Base-by-base conservation (phyloP, 345 rosid genomes). In the Eucalyptus lansdowneana region DNA sequence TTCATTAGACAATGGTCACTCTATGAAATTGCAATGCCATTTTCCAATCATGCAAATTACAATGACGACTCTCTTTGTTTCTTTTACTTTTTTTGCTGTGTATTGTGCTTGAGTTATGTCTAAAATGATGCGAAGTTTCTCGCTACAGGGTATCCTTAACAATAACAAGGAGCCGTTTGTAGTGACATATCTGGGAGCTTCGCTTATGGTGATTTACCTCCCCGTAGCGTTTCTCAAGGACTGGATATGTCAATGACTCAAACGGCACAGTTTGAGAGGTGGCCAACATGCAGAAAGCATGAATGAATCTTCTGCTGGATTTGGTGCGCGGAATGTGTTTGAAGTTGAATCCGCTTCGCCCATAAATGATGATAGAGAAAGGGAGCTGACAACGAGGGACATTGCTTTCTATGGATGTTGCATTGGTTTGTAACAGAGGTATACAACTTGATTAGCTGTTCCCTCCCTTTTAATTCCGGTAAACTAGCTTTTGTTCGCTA, bases 371-470 rank as follows among this genome's bases (percentile, higher is more conserved):
- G 97, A 95, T 81, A 54, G 92, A 50, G 92, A 91, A 62, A 96
- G 93, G 91, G 94, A 91, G 92, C 93, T 94, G 88, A 93, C 97
- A 5, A 89, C 94, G 11, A 94, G 93, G 90, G 96, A 97, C 93
- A 94, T 97, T 90, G 99, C 97, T 24, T 90, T 89, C 42, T 94
- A 92, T 72, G 99, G 99, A 31, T 96, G 96, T 94, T 98, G 96
- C 92, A 92, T 98, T 86, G 99, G 99, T 98, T 98, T 93, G 90
- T 98, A 60, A 97, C 99, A 44, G 99, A 98, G 99, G 99, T 97
- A 90, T 29, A 34, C 27, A 21, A 1, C 47, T 37, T 22, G 29
- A 76, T 76, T 56, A 56, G 62, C 29, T 47, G 58, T 15, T 62
- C 31, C 65, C 54, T 40, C 53, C 15, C 27, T 27, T 47, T 51